Evolutionary conservation across 2,329 filamentous ascomycete species (phyloP), one percentile per base, ranked within the genome.

Genomic region (Clonostachys sp.): DNA sequence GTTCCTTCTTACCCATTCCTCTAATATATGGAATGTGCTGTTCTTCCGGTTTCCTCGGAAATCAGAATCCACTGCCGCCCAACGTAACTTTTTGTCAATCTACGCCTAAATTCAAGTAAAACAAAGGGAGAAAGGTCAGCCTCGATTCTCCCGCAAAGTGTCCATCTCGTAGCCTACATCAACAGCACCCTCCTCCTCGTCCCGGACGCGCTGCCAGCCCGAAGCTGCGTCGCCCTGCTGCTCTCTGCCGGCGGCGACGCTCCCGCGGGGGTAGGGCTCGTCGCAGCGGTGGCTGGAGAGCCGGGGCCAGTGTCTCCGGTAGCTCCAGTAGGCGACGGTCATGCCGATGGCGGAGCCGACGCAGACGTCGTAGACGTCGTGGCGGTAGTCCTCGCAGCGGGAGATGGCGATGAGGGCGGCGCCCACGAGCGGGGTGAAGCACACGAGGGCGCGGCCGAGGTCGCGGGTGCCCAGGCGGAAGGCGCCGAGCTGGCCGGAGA

Each of bases 361-460:
- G 45, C 74, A 78, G 12, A 88, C 83, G 57, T 88, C 84, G 52
- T 84, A 86, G 3, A 86, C 83, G 53, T 88, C 84, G 55, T 89
- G 84, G 44, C 85, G 69, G 58, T 88, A 87, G 61, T 87, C 84
- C 63, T 87, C 77, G 53, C 81, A 85, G 7, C 85, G 72, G 42
- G 81, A 84, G 49, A 87, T 84, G 41, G 83, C 83, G 53, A 89
- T 84, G 63, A 86, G 70, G n/a, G 75, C 71, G 2, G 84, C 85
- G 9, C 80, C 81, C 5, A 87, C 59, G 4, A 86, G 61, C 1
- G 84, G 84, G 3, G 66, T 55, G 3, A 86, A 61, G 47, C 80
- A 84, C 5, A 85, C 46, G 39, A 87, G 58, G 5, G 79, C 75
- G 12, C 78, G 72, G 38, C 74, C 69, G 9, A 86, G 66, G 51